Evolutionary conservation across 345 rosid genomes (phyloP), one percentile per base, ranked within the genome.

Genomic region (Euclidium syriacum): DNA sequence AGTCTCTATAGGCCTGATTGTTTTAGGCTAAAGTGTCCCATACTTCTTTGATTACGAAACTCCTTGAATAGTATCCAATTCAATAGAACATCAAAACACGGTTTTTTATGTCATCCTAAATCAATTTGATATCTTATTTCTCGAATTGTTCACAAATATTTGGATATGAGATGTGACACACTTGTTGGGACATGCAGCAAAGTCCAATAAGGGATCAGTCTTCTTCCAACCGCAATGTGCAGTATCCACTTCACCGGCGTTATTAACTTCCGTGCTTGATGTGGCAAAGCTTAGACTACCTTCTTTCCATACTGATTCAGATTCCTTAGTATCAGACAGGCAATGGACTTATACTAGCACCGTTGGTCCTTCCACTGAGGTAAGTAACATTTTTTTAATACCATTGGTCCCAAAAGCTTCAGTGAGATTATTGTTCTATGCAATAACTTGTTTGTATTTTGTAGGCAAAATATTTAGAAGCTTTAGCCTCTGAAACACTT

Each of bases 201-300:
- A 78, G 64, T 71, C 58, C 25, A 74, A 30, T 60, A 82, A 71
- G 75, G 89, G 82, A 16, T 18, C 76, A 46, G 50, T 64, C 32
- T 73, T 58, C 67, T 79, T 85, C 64, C 83, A 75, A 15, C 26
- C 87, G 41, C 91, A 85, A 64, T 90, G 97, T 64, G 61, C 77
- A 60, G 78, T 94, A 65, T 85, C 95, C 47, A 75, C 91, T 18
- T 49, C 87, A 35, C 74, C 96, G 18, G 44, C 80, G 25, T 59
- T 79, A 50, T 34, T 85, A 52, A 67, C 88, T 34, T 38, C 87
- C 10, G 67, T 75, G 64, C 79, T 85, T 73, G 95, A 87, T 59
- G 73, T 85, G 65, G 88, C 89, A 59, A 85, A 85, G 81, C 79
- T 90, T 63, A 84, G 91, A 75, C 75, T 90, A 42, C 79, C 96